Evolutionary conservation across 2,329 filamentous ascomycete species (phyloP).

Genomic region (Neofusicoccum ribis): DNA sequence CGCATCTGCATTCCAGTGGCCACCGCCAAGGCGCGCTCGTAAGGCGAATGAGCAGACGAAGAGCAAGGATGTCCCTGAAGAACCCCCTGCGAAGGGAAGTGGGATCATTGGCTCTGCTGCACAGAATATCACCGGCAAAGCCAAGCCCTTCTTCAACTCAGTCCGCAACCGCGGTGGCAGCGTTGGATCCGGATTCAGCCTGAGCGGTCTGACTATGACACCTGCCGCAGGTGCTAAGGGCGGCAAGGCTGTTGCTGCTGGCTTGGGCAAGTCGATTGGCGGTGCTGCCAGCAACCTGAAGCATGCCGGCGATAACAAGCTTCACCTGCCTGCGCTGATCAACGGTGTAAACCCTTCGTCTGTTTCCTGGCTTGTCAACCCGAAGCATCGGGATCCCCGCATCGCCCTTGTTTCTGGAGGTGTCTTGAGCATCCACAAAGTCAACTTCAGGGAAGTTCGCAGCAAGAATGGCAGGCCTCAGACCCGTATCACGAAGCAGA

Average conservation of each 20-base stretch:
- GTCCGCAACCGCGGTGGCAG: constrained; percentile 37
- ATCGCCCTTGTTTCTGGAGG: constrained; percentile 68
- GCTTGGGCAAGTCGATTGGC: constrained; percentile 72
- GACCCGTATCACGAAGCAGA: constrained; percentile 54
- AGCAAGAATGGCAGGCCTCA: constrained; percentile 30
- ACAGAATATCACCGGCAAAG: constrained; percentile 47
- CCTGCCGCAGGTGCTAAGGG: constrained; percentile 59
- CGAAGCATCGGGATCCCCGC: constrained; percentile 37
- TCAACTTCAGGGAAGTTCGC: constrained; percentile 51
- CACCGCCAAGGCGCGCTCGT: constrained; percentile 60
- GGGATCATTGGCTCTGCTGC: constrained; percentile 28
- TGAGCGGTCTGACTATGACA: constrained; percentile 41
- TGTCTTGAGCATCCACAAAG: constrained; percentile 64
- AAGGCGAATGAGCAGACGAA: constrained; percentile 29
- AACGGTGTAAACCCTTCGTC: constrained; percentile 59
- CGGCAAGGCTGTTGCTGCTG: constrained; percentile 69
- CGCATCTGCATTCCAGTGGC: constrained; percentile 81
- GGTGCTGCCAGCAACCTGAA: constrained; percentile 67
- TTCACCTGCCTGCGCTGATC: constrained; percentile 63
- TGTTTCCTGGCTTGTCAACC: constrained; percentile 65
- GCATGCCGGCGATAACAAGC: constrained; percentile 73
- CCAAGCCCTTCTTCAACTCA: constrained; percentile 38
- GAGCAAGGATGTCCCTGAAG: constrained; percentile 20
- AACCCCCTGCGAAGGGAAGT: not conserved
- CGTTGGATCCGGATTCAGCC: constrained; percentile 28